Evolutionary conservation across 371 early-diverging fungal genomes (phyloP), one percentile per base, ranked within the genome.

Genomic region (Haplosporangium sp.): DNA sequence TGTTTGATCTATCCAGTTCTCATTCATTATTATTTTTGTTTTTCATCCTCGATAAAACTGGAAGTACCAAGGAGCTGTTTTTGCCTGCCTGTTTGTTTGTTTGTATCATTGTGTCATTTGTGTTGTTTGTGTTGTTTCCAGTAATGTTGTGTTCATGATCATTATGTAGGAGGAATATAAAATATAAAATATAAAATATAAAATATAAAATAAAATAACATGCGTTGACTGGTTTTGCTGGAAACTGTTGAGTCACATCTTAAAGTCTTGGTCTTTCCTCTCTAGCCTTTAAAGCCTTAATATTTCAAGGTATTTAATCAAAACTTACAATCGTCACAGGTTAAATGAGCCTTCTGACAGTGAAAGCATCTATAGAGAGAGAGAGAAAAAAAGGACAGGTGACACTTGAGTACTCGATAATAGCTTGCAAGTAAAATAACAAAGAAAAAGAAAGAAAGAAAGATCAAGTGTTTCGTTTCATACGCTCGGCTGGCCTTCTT

Each of bases 321-420:
- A 65, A 42, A 79, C 83, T 74, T 85, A 89, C 91, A 83, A 70
- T 87, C 90, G 81, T 91, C 92, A 61, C 92, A 92, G 44, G 87
- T 89, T 59, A 92, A 77, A 56, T 89, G 88, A 45, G 92, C 89
- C 83, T 88, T 89, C 71, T 86, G 86, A 64, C 89, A 89, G 71
- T 89, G 89, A 55, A 82, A 77, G 66, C 89, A 89, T 45, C 79
- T 78, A 70, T 42, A 58, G 20, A 9, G 19, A 15, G 57, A 38
- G 40, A 69, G 40, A 27, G 56, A 45, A 45, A 35, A 45, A 40
- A 19, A 60, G 15, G 42, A 50, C 45, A 10, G 45, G 45, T 45
- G 34, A 37, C 38, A 50, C 0, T 55, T 9, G 27, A 52, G 55
- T 20, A 55, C 38, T 19, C 53, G 65, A 52, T 52, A 17, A 52